Base-by-base conservation (phyloP, 2,329 filamentous ascomycete species). In the Pestalotiopsis sp. region DNA sequence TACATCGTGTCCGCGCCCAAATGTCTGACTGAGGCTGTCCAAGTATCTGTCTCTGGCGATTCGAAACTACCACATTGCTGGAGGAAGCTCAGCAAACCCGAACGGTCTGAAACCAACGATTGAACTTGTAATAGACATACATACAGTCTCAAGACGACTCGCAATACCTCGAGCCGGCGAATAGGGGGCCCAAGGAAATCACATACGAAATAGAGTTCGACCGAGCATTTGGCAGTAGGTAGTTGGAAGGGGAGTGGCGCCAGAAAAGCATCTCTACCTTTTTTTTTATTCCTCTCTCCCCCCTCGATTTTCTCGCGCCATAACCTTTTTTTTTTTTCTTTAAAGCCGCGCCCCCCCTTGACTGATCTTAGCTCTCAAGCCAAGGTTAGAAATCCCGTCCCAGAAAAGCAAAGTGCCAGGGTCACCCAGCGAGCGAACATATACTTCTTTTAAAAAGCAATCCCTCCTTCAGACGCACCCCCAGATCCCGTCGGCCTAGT, bases 401-500 rank as follows among this genome's bases (percentile, higher is more conserved):
- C 57, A 31, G 31, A 66, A 60, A 68, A 66, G 66, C 31, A 67
- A 64, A 36, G 31, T 36, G 25, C n/a, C 68, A 49, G 39, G 41
- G 68, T 25, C 49, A 58, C 27, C 62, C 60, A 61, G 45, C 61
- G 23, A 65, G 38, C 38, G 57, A 31, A 66, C 59, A 59, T 36
- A 36, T 36, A 60, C 63, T 63, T 20, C 62, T 66, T 66, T 56
- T 62, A 62, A 71, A 69, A 70, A 71, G 62, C 38, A 70, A 70
- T 20, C 52, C 17, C 31, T 36, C 17, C 61, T 49, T 57, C 62
- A 49, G 31, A 64, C 27, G 56, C 65, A 64, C 56, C 66, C 68
- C 36, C 62, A 58, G 57, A 36, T 71, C 69, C 74, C 71, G 38
- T 72, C 36, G 69, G 58, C 72, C 75, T 72, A 75, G 74, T 71